A percentile compares a stretch with the other conserved stretches of the same genome.
These are phyloP conservation scores for Sparassis latifolia DNA, from an alignment of 1,284 basidiomycete genomes.

Conservation along the genomic window DNA sequence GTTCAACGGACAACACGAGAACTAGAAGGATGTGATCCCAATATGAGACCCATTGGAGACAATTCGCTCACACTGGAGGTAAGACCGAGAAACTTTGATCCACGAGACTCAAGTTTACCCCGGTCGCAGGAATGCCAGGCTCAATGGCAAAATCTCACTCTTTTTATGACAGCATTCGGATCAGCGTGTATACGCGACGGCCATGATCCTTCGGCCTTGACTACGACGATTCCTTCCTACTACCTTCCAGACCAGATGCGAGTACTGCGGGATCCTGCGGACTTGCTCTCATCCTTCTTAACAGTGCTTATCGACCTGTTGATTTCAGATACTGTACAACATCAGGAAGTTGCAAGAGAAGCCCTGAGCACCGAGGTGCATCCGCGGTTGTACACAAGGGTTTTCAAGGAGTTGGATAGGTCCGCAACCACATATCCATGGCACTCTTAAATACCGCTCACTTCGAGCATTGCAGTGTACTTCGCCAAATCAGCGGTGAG, in stretches of 20 bases:
- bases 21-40: constrained; percentile 15
- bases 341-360: constrained; percentile 73
- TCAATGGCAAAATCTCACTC: constrained; percentile 85
- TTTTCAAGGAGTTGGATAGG: constrained; percentile 72
- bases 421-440: constrained; percentile 30
- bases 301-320: constrained; percentile 67
- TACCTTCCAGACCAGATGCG: constrained; percentile 69
- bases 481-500: constrained; percentile 37
- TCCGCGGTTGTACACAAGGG: constrained; percentile 55
- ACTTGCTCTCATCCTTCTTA: constrained; percentile 60
- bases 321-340: constrained; percentile 52
- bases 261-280: constrained; percentile 48
- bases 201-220: constrained; percentile 42
- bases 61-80: constrained; percentile 36
- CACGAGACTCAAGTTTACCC: constrained; percentile 5
- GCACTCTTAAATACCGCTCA: background rate
- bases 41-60: constrained; percentile 21
- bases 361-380: constrained; percentile 77
- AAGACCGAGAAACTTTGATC: constrained; percentile 1
- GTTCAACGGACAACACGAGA: constrained; percentile 21
- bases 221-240: constrained; percentile 50
- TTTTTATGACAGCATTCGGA: constrained; percentile 75
- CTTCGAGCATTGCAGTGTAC: constrained; percentile 29
- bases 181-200: constrained; percentile 57
- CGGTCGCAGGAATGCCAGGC: constrained; percentile 59